A percentile compares a stretch with the other conserved stretches of the same genome.
phyloP scores from a whole-genome alignment of 345 rosid genomes.

The Eucalyptus erythrocorys region DNA sequence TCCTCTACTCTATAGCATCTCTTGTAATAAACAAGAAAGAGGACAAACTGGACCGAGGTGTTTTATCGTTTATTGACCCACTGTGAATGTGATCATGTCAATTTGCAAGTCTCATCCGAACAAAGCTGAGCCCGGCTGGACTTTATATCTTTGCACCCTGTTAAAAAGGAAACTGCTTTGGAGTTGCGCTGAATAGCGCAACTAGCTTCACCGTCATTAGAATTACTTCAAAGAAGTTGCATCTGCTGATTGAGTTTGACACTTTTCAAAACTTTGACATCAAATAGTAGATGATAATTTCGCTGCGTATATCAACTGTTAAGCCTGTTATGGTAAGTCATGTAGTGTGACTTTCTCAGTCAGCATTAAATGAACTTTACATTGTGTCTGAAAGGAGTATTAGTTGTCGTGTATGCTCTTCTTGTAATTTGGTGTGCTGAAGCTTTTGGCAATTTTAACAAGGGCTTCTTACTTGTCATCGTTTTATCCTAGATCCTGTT shows the following conservation, averaged over 20 bases:
- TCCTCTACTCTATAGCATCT: background rate
- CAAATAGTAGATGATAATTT: background rate
- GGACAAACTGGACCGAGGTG: background rate
- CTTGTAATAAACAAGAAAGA: background rate
- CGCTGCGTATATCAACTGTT: background rate
- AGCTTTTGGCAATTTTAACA: background rate
- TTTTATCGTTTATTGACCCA: background rate
- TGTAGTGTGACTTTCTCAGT: background rate
- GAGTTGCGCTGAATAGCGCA: background rate
- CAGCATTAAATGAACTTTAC: background rate
- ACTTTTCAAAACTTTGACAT: background rate
- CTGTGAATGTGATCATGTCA: background rate
- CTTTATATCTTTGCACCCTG: background rate
- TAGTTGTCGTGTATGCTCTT: background rate
- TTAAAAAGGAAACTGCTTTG: background rate
- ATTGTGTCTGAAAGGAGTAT: background rate
- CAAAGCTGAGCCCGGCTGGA: background rate
- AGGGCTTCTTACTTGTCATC: background rate
- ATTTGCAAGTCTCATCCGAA: background rate
- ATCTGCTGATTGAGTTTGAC: background rate
- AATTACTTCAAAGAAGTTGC: background rate
- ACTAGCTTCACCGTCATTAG: background rate
- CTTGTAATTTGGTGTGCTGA: background rate
- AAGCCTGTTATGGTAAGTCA: background rate
- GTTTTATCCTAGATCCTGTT: conserved; percentile 43